Evolutionary conservation across 441 rosid genomes (phyloP).

Genomic region (Corymbia citriodora): DNA sequence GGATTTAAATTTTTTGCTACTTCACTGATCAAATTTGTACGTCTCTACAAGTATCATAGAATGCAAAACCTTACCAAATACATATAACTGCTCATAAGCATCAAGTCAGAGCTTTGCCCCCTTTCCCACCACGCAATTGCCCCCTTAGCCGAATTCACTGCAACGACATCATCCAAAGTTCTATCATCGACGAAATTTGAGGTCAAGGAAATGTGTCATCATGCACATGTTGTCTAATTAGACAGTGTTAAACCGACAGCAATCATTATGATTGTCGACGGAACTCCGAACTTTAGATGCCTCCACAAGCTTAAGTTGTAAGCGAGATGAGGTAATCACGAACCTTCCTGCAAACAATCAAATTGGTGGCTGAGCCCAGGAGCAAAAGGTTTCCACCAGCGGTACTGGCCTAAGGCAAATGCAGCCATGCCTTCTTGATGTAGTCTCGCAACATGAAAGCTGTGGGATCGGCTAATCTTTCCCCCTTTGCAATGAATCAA

Average conservation of each 20-base stretch:
- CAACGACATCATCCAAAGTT: not conserved
- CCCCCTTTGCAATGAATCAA: constrained; percentile 21
- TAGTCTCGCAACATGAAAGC: constrained; percentile 36
- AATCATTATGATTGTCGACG: constrained; percentile 53
- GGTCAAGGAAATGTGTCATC: not conserved
- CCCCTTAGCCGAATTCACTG: not conserved
- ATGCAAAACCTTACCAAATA: not conserved
- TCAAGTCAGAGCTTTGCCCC: not conserved
- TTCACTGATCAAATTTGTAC: not conserved
- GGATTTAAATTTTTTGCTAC: not conserved
- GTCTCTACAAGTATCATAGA: not conserved
- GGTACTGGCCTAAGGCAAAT: constrained; percentile 76
- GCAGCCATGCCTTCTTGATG: constrained; percentile 73
- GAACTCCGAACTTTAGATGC: constrained; percentile 69
- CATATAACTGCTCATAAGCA: not conserved
- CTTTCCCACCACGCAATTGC: not conserved
- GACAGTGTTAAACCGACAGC: constrained; percentile 53
- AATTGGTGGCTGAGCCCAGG: constrained; percentile 70
- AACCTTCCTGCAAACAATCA: constrained; percentile 85
- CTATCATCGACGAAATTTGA: not conserved
- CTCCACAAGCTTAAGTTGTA: constrained; percentile 61
- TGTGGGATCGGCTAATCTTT: constrained; percentile 58
- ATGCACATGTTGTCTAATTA: not conserved
- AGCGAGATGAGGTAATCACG: constrained; percentile 38
- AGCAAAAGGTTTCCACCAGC: constrained; percentile 73